phyloP scores from a whole-genome alignment of 164 flowering plant genomes.

The Brasenia schreberi region DNA sequence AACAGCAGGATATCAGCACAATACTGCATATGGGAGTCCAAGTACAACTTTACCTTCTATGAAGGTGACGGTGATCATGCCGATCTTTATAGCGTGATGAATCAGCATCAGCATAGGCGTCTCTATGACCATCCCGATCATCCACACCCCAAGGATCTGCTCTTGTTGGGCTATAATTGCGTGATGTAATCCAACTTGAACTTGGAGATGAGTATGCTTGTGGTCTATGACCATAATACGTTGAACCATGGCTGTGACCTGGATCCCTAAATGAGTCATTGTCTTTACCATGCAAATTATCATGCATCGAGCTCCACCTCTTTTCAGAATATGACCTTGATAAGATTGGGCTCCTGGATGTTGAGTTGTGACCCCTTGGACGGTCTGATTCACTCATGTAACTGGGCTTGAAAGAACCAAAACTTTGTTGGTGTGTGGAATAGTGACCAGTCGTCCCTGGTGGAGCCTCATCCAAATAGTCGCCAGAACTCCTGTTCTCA shows the following conservation, averaged over 20 bases:
- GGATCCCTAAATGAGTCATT: conserved; percentile 9
- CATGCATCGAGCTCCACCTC: conserved; percentile 34
- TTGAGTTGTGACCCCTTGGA: conserved; percentile 19
- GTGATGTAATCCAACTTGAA: conserved; percentile 6
- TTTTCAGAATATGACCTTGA: conserved; percentile 45
- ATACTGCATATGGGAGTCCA: not conserved
- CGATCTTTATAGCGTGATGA: conserved; percentile 14
- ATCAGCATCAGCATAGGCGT: conserved; percentile 2
- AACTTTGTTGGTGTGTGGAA: conserved; percentile 9
- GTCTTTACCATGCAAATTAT: not conserved
- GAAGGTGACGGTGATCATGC: conserved; percentile 10
- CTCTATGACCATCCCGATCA: conserved; percentile 3
- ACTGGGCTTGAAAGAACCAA: conserved; percentile 20
- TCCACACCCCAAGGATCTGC: conserved; percentile 6
- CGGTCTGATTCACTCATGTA: conserved; percentile 15
- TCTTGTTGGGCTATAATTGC: conserved; percentile 12
- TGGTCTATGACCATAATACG: conserved; percentile 5
- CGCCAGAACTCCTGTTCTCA: conserved; percentile 35
- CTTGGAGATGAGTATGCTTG: conserved; percentile 13
- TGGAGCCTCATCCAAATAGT: conserved; percentile 41
- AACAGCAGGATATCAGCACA: not conserved
- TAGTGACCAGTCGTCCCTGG: conserved; percentile 22
- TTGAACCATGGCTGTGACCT: conserved; percentile 8
- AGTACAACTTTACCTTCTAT: conserved; percentile 10
- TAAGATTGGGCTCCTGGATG: conserved; percentile 28